Evolutionary conservation across 2,329 filamentous ascomycete genomes (phyloP), one percentile per base, ranked within the genome.

Genomic region (Colletotrichum filicis): DNA sequence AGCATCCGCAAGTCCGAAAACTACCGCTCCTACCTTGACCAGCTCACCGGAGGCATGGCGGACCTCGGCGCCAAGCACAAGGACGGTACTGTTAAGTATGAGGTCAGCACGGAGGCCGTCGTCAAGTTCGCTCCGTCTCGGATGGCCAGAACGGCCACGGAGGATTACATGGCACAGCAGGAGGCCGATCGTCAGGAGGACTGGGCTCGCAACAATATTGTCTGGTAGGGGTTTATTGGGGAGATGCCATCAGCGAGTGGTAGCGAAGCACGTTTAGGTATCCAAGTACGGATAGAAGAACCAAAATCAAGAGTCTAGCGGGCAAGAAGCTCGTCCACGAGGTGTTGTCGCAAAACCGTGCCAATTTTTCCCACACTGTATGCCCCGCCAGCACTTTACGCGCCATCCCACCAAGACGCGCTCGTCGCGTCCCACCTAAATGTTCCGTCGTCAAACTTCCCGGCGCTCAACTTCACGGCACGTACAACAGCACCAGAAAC

Each of bases 1-100:
- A 78, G 78, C 7, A 82, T 89, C 30, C 84, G 85, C 4, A 76
- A 85, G 3, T 81, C 83, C 0, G 78, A 82, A 12, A 78, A 81
- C 16, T 89, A 81, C 70, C 77, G 80, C 26, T 74, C 76, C 22
- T 83, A 83, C 63, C 70, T 87, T 46, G 77, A 81, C 65, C 80
- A 84, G 59, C 74, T 87, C 12, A 85, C 84, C 4, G 83, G 78
- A 28, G 83, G 83, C 6, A 74, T 84, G 11, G 76, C 82, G 14
- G 82, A 84, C 55, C 77, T 81, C 4, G 75, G 77, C 6, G 83
- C 81, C 26, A 75, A 74, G 28, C 76, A 82, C 66, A 72, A 73
- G 0, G 83, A 85, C 73, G 75, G 79, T 26, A 84, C 81, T 0
- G 68, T 80, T 53, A 77, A 77, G 66, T 86, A 85, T 68, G 71